Evolutionary conservation across 495 filamentous ascomycete species (phyloP).

Genomic region (Massariosphaeria phaeospora): DNA sequence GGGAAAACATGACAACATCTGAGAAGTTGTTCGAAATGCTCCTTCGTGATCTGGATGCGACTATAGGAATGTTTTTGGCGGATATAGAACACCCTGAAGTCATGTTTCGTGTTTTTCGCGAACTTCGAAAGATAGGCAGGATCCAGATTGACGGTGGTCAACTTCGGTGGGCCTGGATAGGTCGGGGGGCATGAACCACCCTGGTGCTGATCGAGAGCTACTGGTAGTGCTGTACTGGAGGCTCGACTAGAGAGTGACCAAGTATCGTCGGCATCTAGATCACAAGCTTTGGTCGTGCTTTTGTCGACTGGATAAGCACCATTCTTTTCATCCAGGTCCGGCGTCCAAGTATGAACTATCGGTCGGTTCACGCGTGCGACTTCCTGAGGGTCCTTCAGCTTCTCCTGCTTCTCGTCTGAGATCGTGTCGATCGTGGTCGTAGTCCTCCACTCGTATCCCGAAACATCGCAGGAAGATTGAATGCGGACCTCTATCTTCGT

Average conservation of each 20-base stretch:
- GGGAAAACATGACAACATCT: slow-evolving; percentile 13
- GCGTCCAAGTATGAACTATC: too few species aligned
- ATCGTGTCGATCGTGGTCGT: not conserved
- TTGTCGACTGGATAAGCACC: too few species aligned
- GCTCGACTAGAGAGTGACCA: slow-evolving; percentile 11
- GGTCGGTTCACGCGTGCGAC: too few species aligned
- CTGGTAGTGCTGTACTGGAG: slow-evolving; percentile 12
- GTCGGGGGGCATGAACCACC: slow-evolving; percentile 1
- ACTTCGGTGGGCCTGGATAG: slow-evolving; percentile 11
- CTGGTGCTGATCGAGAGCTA: slow-evolving; percentile 5
- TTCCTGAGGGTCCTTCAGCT: too few species aligned
- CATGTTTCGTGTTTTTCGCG: not conserved
- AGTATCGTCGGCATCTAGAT: not conserved
- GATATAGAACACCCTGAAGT: slow-evolving; percentile 16
- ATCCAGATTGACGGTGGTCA: slow-evolving; percentile 5
- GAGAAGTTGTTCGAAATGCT: slow-evolving; percentile 14
- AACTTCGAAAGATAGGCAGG: not conserved
- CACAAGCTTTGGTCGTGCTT: too few species aligned
- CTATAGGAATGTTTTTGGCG: slow-evolving; percentile 15
- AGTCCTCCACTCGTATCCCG: slow-evolving; percentile 1
- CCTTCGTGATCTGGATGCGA: slow-evolving; percentile 11
- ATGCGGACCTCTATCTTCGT: slow-evolving; percentile 7
- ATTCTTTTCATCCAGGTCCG: too few species aligned
- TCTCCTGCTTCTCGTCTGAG: not conserved
- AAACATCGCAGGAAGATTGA: not conserved